Evolutionary conservation across 2,329 filamentous ascomycete species (phyloP).

Genomic region (Neurospora sp.): DNA sequence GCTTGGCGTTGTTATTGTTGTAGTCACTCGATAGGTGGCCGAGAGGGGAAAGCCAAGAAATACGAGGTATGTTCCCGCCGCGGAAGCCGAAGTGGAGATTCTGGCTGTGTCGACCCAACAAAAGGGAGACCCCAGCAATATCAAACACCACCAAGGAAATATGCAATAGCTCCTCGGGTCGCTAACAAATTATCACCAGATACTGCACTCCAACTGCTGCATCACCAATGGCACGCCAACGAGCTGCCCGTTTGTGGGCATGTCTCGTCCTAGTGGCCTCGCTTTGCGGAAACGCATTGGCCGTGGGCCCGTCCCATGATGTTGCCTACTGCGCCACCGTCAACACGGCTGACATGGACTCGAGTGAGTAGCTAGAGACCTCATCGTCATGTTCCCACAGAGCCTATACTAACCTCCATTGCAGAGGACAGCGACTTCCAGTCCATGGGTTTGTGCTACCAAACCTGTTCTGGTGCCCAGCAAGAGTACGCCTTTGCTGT

Average conservation of each 20-base stretch:
- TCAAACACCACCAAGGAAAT: not conserved
- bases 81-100: not conserved
- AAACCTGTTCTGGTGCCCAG: slow-evolving; percentile 39
- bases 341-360: slow-evolving; percentile 33
- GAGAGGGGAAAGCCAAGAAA: not conserved
- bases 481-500: slow-evolving; percentile 55
- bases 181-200: not conserved
- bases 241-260: slow-evolving; percentile 12
- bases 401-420: slow-evolving; percentile 2
- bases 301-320: slow-evolving; percentile 22
- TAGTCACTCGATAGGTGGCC: not conserved
- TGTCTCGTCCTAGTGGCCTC: slow-evolving; percentile 12
- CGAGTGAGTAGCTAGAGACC: slow-evolving; percentile 28
- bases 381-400: not conserved
- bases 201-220: not conserved
- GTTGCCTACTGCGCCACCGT: slow-evolving; percentile 33
- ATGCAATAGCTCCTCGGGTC: not conserved
- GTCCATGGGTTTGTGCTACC: slow-evolving; percentile 59
- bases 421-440: slow-evolving; percentile 49
- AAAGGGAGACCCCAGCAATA: not conserved
- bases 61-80: not conserved
- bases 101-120: not conserved
- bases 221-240: slow-evolving; percentile 12
- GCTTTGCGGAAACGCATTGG: slow-evolving; percentile 16
- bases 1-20: not conserved